Percentiles rank a stretch among this genome's conserved stretches.
phyloP scores from a whole-genome alignment of 345 rosid genomes.

The Salix caprea region DNA sequence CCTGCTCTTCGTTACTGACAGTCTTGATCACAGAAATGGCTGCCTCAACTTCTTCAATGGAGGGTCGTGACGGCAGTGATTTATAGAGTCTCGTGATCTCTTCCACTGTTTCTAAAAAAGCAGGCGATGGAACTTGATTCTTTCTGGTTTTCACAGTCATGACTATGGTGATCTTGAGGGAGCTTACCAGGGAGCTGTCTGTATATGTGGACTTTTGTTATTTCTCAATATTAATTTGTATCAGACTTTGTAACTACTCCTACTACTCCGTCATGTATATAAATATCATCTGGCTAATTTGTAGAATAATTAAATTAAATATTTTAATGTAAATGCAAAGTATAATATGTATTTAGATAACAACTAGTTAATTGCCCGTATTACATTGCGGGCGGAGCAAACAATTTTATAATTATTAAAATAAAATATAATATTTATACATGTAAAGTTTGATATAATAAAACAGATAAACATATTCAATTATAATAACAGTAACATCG shows the following conservation, averaged over 20 bases:
- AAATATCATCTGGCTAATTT: neutral
- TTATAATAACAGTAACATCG: too few species aligned
- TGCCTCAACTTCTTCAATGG: conserved; percentile 57
- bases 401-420: too few species aligned
- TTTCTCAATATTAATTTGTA: neutral
- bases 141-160: conserved; percentile 36
- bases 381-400: too few species aligned
- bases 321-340: neutral
- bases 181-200: neutral
- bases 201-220: neutral
- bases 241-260: neutral
- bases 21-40: conserved; percentile 46
- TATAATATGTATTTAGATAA: neutral
- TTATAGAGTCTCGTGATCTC: conserved; percentile 52
- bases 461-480: too few species aligned
- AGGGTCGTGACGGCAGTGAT: conserved; percentile 56
- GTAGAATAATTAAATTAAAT: neutral
- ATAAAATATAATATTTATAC: too few species aligned
- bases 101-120: conserved; percentile 34
- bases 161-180: conserved; percentile 10
- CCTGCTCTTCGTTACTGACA: conserved; percentile 37
- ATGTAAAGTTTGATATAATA: too few species aligned
- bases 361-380: too few species aligned
- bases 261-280: neutral
- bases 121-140: conserved; percentile 32